These are phyloP conservation scores for Leccinum truebloodii DNA, from an alignment of 768 basidiomycete genomes.

Conservation along the genomic window DNA sequence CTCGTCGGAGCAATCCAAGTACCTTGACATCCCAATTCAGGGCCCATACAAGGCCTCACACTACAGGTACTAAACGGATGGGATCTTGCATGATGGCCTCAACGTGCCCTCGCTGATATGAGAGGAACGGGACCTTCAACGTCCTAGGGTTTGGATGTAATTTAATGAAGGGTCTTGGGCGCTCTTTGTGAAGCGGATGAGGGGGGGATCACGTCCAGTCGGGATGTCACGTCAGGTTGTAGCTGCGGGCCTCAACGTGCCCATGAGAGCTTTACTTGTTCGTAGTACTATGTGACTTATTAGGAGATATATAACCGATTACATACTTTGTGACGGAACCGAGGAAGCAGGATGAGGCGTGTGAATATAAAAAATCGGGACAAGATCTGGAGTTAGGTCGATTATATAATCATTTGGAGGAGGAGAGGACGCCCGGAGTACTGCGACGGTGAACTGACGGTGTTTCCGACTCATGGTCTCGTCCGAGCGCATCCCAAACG, in stretches of 20 bases:
- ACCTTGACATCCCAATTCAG: conserved; percentile 85
- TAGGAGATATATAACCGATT: neutral
- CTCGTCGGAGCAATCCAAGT: conserved; percentile 71
- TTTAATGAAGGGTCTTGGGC: conserved; percentile 51
- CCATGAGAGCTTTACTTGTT: conserved; percentile 7
- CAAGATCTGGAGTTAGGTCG: conserved; percentile 12
- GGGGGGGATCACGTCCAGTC: conserved; percentile 17
- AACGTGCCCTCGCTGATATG: conserved; percentile 70
- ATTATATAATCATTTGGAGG: conserved; percentile 20
- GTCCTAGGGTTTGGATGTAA: conserved; percentile 50
- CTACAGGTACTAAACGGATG: conserved; percentile 50
- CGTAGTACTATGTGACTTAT: neutral
- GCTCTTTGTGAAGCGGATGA: conserved; percentile 40
- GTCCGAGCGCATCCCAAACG: conserved; percentile 38
- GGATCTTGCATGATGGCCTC: conserved; percentile 56
- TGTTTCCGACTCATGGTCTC: conserved; percentile 31
- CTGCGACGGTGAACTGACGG: conserved; percentile 25
- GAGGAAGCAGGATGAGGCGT: conserved; percentile 6
- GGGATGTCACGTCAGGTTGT: conserved; percentile 11
- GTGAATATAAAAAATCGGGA: conserved; percentile 17
- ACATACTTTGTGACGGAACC: neutral
- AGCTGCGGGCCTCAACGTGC: conserved; percentile 41
- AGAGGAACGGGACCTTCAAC: conserved; percentile 67
- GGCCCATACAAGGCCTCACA: conserved; percentile 79
- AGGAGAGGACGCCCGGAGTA: conserved; percentile 17